Conservation (phyloP, 495 filamentous ascomycete species). For the Darksidea phi region DNA sequence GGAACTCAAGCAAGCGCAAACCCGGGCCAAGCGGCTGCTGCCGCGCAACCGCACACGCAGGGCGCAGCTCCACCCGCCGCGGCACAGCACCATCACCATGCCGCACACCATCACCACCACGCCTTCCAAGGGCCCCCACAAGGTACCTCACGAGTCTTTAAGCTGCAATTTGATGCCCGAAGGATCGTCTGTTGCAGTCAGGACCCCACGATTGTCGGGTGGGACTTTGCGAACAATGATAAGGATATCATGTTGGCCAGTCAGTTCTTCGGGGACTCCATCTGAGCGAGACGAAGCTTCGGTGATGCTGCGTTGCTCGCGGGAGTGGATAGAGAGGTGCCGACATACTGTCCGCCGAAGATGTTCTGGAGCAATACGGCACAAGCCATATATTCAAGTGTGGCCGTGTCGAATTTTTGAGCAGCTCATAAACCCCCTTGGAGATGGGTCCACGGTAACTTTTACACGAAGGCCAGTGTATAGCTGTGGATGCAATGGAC, state of each 20-base stretch:
- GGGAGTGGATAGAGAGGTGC: not conserved
- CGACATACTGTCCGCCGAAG: no score
- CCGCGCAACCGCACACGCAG: conserved; percentile 17
- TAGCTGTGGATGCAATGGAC: no score
- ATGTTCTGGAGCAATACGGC: no score
- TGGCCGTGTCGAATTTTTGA: no score
- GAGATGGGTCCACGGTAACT: no score
- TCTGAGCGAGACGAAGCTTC: conserved; percentile 4
- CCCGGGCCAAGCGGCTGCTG: conserved; percentile 8
- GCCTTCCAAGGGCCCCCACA: conserved; percentile 18
- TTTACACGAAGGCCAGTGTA: no score
- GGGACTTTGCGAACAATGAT: conserved; percentile 96
- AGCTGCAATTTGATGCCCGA: conserved; percentile 92
- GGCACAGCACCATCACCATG: conserved; percentile 15
- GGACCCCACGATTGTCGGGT: conserved; percentile 86
- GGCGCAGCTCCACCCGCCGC: conserved; percentile 6
- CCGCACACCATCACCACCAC: conserved; percentile 35
- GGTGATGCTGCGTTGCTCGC: not conserved
- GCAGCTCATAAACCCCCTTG: no score
- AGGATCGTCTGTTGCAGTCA: conserved; percentile 94
- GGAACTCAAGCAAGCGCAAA: conserved; percentile 7
- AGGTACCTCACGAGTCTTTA: conserved; percentile 72
- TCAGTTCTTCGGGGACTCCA: conserved; percentile 62
- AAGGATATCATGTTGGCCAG: conserved; percentile 75
- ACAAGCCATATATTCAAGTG: no score